A percentile compares a stretch with the other conserved stretches of the same genome.
Evolutionary conservation across 2,329 filamentous ascomycete genomes (phyloP).

Genomic region (Diaporthe citri): DNA sequence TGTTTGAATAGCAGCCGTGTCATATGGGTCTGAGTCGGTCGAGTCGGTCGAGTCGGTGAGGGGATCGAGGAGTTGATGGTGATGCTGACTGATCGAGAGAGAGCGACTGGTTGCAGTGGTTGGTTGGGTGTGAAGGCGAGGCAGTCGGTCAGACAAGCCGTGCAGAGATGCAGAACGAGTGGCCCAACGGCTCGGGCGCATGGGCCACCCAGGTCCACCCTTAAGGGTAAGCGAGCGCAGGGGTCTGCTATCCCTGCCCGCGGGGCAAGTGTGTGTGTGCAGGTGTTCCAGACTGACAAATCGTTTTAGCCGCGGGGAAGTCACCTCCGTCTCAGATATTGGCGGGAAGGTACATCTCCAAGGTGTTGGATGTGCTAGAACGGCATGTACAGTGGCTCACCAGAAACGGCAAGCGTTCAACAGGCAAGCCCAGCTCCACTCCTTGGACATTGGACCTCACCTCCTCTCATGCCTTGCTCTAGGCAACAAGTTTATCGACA

Average conservation of each 20-base stretch:
- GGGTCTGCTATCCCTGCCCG: slow-evolving; percentile 15
- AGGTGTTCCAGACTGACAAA: slow-evolving; percentile 23
- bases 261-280: slow-evolving; percentile 4
- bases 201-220: slow-evolving; percentile 23
- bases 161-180: slow-evolving; percentile 20
- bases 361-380: background rate
- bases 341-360: background rate
- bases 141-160: slow-evolving; percentile 17
- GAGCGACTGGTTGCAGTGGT: background rate
- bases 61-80: background rate
- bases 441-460: slow-evolving; percentile 33
- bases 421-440: background rate
- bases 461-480: background rate
- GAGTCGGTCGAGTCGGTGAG: slow-evolving; percentile 5
- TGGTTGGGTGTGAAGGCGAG: slow-evolving; percentile 20
- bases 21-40: slow-evolving; percentile 2
- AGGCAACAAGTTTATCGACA: background rate
- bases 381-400: slow-evolving; percentile 26
- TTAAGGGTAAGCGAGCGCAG: slow-evolving; percentile 25
- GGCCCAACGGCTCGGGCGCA: slow-evolving; percentile 24
- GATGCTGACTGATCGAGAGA: background rate
- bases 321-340: background rate
- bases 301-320: slow-evolving; percentile 21
- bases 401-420: slow-evolving; percentile 40
- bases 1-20: slow-evolving; percentile 16